Percentiles rank a stretch among this genome's conserved stretches.
These are phyloP conservation scores for Fusarium subglutinans DNA, from an alignment of 2,329 filamentous ascomycete genomes.

Conservation along the genomic window DNA sequence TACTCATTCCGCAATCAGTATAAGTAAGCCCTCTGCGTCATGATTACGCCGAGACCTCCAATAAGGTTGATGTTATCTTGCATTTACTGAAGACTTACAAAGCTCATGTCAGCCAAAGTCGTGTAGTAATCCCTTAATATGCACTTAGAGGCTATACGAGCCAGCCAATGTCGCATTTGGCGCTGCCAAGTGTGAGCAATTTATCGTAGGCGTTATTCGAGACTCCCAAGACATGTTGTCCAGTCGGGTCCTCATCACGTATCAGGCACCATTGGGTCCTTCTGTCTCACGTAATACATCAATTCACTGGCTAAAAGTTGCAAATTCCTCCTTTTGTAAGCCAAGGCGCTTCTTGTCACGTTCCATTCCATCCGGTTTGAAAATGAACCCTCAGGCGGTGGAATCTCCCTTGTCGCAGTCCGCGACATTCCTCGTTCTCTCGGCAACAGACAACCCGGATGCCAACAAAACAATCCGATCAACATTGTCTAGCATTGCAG, in stretches of 20 bases:
- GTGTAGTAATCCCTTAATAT: not conserved
- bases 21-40: slow-evolving; percentile 9
- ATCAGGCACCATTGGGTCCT: not conserved
- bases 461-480: slow-evolving; percentile 55
- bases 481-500: slow-evolving; percentile 54
- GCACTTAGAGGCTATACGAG: slow-evolving; percentile 2
- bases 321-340: not conserved
- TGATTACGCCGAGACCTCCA: not conserved
- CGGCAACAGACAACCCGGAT: slow-evolving; percentile 47
- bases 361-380: not conserved
- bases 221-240: not conserved
- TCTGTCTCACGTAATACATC: not conserved
- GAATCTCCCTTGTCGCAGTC: slow-evolving; percentile 61
- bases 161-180: not conserved
- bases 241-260: not conserved
- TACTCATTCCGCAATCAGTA: not conserved
- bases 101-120: not conserved
- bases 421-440: slow-evolving; percentile 64
- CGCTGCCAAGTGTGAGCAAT: not conserved
- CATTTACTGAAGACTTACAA: not conserved
- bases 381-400: slow-evolving; percentile 51
- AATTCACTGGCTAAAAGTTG: not conserved
- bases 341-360: not conserved
- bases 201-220: not conserved
- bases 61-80: not conserved